A percentile compares a stretch with the other conserved stretches of the same genome.
These are phyloP conservation scores for Paxillus rubicundulus DNA, from an alignment of 768 basidiomycete species.

Conservation along the genomic window DNA sequence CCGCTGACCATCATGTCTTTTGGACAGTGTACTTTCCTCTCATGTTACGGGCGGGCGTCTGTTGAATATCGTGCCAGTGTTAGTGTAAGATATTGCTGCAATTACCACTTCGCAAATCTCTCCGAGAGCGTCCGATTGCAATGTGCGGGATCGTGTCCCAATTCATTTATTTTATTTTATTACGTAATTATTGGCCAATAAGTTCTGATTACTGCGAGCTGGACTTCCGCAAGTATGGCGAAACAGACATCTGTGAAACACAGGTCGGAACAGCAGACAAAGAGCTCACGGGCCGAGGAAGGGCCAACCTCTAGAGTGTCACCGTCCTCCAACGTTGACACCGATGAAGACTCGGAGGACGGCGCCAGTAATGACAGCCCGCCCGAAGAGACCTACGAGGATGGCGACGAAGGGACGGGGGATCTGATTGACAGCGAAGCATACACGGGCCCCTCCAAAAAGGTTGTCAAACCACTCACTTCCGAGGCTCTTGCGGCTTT, in stretches of 20 bases:
- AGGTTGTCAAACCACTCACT: slow-evolving; percentile 70
- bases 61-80: neutral
- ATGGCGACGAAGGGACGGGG: slow-evolving; percentile 27
- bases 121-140: too few relatives aligned
- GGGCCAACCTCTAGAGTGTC: neutral
- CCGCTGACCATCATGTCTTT: slow-evolving; percentile 4
- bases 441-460: slow-evolving; percentile 50
- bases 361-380: neutral
- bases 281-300: neutral
- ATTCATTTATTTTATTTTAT: too few relatives aligned
- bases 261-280: neutral
- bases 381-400: slow-evolving; percentile 19
- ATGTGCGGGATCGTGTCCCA: too few relatives aligned
- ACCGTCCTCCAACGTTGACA: neutral
- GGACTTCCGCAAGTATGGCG: slow-evolving; percentile 5
- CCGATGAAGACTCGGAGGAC: slow-evolving; percentile 4
- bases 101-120: slow-evolving; percentile 9
- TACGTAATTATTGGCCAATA: too few relatives aligned
- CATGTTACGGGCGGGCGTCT: neutral
- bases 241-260: neutral
- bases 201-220: too few relatives aligned
- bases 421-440: slow-evolving; percentile 52
- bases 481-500: slow-evolving; percentile 73
- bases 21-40: neutral
- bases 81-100: slow-evolving; percentile 1